Conservation (phyloP, 2,329 filamentous ascomycete genomes). For the Nemania bipapillata region DNA sequence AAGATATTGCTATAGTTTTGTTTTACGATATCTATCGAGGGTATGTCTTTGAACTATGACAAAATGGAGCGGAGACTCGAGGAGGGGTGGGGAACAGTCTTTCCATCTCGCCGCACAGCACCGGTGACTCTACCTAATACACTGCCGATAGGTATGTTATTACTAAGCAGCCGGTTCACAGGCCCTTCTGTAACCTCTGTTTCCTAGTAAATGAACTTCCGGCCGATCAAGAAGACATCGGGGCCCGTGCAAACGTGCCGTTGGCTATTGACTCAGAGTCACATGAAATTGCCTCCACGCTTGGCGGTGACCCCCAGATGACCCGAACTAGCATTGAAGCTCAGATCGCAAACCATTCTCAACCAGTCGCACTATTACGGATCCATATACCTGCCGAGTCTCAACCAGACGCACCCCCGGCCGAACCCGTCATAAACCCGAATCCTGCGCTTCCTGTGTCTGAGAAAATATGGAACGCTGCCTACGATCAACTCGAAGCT, state of each 20-base stretch:
- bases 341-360: background rate
- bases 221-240: background rate
- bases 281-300: background rate
- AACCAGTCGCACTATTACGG: background rate
- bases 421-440: background rate
- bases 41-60: too few species aligned
- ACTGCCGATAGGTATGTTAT: too few species aligned
- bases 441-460: background rate
- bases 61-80: background rate
- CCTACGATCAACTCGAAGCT: conserved; percentile 48
- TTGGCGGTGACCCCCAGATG: background rate
- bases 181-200: background rate
- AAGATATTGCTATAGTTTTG: too few species aligned
- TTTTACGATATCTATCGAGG: too few species aligned
- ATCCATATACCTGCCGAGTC: background rate
- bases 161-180: too few species aligned
- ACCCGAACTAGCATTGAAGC: background rate
- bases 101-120: too few species aligned
- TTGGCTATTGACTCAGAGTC: background rate
- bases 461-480: conserved; percentile 43
- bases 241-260: background rate
- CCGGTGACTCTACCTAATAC: too few species aligned
- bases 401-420: background rate
- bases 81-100: too few species aligned
- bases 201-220: background rate